Conservation (phyloP, 768 basidiomycete genomes). For the Boletus sp. region DNA sequence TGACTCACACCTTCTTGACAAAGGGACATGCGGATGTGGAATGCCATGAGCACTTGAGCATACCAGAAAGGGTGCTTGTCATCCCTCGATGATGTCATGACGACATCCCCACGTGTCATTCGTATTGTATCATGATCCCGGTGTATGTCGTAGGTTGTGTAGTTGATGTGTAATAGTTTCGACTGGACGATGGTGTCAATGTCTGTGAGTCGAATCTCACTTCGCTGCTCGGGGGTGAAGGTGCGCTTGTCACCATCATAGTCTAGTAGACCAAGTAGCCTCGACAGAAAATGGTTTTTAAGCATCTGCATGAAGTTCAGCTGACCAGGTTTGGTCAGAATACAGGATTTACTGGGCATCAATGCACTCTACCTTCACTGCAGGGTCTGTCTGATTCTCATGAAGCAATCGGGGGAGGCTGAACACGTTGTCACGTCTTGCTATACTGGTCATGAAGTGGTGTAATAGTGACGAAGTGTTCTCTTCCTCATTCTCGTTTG, state of each 20-base stretch:
- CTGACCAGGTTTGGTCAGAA: background rate
- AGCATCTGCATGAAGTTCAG: constrained; percentile 19
- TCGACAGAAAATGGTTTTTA: constrained; percentile 21
- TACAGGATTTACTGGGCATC: background rate
- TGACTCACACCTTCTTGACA: background rate
- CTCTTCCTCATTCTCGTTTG: background rate
- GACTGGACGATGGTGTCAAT: background rate
- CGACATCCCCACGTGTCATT: background rate
- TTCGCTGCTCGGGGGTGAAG: constrained; percentile 5
- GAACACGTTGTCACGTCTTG: background rate
- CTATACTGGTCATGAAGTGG: background rate
- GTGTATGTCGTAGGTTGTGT: constrained; percentile 21
- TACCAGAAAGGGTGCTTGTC: constrained; percentile 23
- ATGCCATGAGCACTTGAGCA: constrained; percentile 16
- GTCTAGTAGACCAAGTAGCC: constrained; percentile 10
- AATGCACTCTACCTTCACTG: background rate
- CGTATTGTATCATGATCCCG: constrained; percentile 8
- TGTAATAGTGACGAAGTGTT: background rate
- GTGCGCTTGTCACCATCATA: constrained; percentile 14
- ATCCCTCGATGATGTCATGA: constrained; percentile 11
- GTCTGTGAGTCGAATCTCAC: background rate
- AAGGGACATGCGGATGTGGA: constrained; percentile 2
- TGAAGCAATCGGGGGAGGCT: background rate
- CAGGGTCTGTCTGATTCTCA: constrained; percentile 1
- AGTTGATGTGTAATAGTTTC: constrained; percentile 6